Evolutionary conservation across 305 asterid genomes (phyloP).

Genomic region (Solanum hybrid): DNA sequence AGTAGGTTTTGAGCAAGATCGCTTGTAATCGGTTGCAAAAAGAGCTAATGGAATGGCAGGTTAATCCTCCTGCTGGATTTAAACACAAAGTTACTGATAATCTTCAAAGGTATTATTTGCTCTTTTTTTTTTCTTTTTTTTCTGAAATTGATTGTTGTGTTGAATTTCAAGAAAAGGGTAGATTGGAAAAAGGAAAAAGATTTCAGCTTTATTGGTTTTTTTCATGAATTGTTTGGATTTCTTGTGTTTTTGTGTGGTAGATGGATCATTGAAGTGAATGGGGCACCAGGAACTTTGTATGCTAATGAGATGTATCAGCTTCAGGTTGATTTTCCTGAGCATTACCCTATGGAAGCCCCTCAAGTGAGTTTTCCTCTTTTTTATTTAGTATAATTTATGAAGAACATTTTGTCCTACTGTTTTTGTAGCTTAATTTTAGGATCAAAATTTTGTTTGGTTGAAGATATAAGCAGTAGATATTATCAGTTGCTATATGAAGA

Average conservation of each 20-base stretch:
- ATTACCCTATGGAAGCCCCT: constrained; percentile 99
- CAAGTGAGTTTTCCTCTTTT: constrained; percentile 42
- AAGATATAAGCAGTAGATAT: neutral
- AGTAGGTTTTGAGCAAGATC: constrained; percentile 89
- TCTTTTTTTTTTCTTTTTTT: no score
- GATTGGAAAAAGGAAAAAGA: neutral
- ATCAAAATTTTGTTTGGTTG: neutral
- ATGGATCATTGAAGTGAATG: constrained; percentile 89
- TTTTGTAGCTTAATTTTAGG: neutral
- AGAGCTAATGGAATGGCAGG: constrained; percentile 91
- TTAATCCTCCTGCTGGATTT: constrained; percentile 84
- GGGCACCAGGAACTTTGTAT: constrained; percentile 84
- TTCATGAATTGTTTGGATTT: neutral
- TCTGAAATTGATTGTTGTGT: neutral
- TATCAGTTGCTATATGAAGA: neutral
- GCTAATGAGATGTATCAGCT: constrained; percentile 79
- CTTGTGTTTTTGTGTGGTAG: constrained; percentile 17
- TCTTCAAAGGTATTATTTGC: constrained; percentile 54
- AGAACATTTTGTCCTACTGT: neutral
- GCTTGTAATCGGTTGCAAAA: constrained; percentile 88
- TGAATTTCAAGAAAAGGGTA: neutral
- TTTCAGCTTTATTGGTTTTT: neutral
- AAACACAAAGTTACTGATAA: constrained; percentile 83
- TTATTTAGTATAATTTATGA: neutral
- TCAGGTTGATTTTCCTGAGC: constrained; percentile 97